Evolutionary conservation across 2,329 filamentous ascomycete species (phyloP).

Genomic region (Colletotrichum salicis): DNA sequence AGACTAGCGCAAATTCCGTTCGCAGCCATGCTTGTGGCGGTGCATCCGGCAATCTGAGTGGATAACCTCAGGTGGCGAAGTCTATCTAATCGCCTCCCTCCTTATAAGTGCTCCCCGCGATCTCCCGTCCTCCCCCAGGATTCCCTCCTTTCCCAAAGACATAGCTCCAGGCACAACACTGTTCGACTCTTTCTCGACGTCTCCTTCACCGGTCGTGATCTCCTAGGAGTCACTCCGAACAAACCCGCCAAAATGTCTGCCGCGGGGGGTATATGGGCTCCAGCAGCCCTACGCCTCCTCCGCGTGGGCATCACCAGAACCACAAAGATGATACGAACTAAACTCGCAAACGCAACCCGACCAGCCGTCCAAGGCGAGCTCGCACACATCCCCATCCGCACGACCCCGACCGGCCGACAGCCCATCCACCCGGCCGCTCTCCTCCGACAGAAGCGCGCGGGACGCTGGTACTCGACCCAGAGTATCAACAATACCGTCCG

Average conservation of each 20-base stretch:
- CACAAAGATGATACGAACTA: constrained; percentile 62
- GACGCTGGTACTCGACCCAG: constrained; percentile 61
- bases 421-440: constrained; percentile 63
- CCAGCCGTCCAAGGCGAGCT: constrained; percentile 56
- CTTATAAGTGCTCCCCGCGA: constrained; percentile 39
- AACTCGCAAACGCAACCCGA: constrained; percentile 56
- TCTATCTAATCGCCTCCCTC: constrained; percentile 31
- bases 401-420: constrained; percentile 54
- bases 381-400: constrained; percentile 57
- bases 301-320: constrained; percentile 63
- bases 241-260: constrained; percentile 60
- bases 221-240: constrained; percentile 17
- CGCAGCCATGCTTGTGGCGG: constrained; percentile 47
- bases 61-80: constrained; percentile 40
- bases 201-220: constrained; percentile 13
- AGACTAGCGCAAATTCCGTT: constrained; percentile 38
- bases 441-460: constrained; percentile 59
- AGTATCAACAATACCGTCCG: constrained; percentile 58
- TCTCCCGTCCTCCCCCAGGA: constrained; percentile 20
- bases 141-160: not conserved
- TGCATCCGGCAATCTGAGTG: constrained; percentile 40
- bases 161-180: not conserved
- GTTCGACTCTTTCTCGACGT: not conserved
- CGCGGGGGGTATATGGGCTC: constrained; percentile 67
- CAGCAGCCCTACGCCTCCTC: constrained; percentile 64